Percentiles rank a stretch among this genome's conserved stretches.
These are phyloP conservation scores for Trichoderma asperellum DNA, from an alignment of 2,329 filamentous ascomycete genomes.

Conservation along the genomic window DNA sequence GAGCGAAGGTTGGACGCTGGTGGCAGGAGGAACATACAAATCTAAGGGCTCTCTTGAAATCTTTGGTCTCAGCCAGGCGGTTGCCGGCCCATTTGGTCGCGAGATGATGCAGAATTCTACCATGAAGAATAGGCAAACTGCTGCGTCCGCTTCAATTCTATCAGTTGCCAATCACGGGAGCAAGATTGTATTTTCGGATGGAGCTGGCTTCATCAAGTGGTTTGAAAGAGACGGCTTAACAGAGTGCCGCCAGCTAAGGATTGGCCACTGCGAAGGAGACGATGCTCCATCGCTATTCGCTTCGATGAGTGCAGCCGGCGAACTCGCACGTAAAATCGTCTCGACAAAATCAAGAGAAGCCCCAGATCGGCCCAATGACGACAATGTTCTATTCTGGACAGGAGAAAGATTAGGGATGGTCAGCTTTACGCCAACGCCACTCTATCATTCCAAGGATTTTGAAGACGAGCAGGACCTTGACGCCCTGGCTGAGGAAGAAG, in stretches of 20 bases:
- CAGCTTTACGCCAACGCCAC: constrained; percentile 59
- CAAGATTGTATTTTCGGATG: constrained; percentile 80
- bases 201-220: constrained; percentile 85
- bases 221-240: constrained; percentile 80
- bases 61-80: constrained; percentile 62
- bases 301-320: constrained; percentile 60
- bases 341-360: constrained; percentile 55
- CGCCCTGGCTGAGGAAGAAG: constrained; percentile 51
- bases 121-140: constrained; percentile 82
- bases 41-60: constrained; percentile 87
- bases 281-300: constrained; percentile 56
- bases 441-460: constrained; percentile 57
- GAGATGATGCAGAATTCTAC: constrained; percentile 48
- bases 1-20: constrained; percentile 64
- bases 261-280: constrained; percentile 58
- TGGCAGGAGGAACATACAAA: constrained; percentile 89
- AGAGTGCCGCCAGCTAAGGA: constrained; percentile 58
- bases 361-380: constrained; percentile 51
- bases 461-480: constrained; percentile 51
- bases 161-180: constrained; percentile 82
- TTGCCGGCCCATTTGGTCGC: constrained; percentile 36
- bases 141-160: constrained; percentile 77
- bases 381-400: constrained; percentile 84
- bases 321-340: constrained; percentile 80
- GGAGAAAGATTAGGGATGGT: constrained; percentile 81